Evolutionary conservation across 345 rosid species (phyloP), one percentile per base, ranked within the genome.

Genomic region (Gossypium stocksii): DNA sequence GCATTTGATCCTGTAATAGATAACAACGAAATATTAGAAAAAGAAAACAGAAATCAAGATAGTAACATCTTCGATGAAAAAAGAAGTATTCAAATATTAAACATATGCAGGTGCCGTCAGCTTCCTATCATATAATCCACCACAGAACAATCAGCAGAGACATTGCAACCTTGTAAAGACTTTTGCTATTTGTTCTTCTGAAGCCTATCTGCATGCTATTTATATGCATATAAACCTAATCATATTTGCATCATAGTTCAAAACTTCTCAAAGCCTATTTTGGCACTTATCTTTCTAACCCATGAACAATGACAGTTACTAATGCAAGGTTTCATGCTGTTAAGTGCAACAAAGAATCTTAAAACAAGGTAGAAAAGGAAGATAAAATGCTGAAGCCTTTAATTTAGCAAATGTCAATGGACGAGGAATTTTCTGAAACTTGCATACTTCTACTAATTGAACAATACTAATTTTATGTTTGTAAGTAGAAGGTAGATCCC

Each of bases 1-100:
- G 98, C 74, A 75, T 72, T 80, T 94, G 97, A 82, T 94, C 98
- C 98, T 92, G 89, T 69, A 74, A 5, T 34, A 38, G 62, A 27
- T 22, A 20, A 77, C 15, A 75, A 57, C 12, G 2, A 53, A 4
- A 75, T 46, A 76, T 60, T 27, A 79, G 44, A 70, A 66, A 53
- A 51, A 14, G 14, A 19, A 65, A 61, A 17, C 34, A 56, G 11
- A n/a, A 71, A 38, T 17, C 13, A 66, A 10, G 44, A 3, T 25
- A 8, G 41, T 69, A 69, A 49, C 17, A 43, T 54, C 19, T 38
- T 19, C 13, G 12, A 71, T 13, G 34, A 19, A 54, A 53, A 34
- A 12, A 25, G 2, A 14, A 54, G 49, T 34, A 38, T n/a, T 34
- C 1, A 17, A 8, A 25, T 27, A 51, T 51, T 67, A 4, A 49